Conservation (phyloP, 1,139 yeast species). For the Meyerozyma carpophila region DNA sequence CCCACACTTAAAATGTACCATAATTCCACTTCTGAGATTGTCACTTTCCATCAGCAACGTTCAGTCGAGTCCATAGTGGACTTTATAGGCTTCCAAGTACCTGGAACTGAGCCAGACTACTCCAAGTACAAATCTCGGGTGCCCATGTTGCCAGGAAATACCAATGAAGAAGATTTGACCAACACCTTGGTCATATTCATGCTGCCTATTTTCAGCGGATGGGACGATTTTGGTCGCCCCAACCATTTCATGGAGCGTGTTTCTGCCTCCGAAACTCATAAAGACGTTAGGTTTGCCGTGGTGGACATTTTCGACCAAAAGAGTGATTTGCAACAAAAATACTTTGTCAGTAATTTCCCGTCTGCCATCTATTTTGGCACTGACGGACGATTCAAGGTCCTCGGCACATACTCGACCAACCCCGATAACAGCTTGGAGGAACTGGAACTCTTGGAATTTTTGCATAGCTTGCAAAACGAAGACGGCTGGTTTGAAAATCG, state of each 20-base stretch:
- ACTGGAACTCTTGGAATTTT: slow-evolving; percentile 15
- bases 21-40: slow-evolving; percentile 21
- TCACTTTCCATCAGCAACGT: slow-evolving; percentile 17
- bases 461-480: slow-evolving; percentile 13
- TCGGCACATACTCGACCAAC: slow-evolving; percentile 23
- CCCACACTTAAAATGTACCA: slow-evolving; percentile 32
- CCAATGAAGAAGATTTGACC: slow-evolving; percentile 4
- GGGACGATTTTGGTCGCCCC: slow-evolving; percentile 29
- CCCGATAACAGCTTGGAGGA: slow-evolving; percentile 17
- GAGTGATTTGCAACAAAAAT: slow-evolving; percentile 17
- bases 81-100: slow-evolving; percentile 15
- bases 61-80: slow-evolving; percentile 19
- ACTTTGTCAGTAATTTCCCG: slow-evolving; percentile 30
- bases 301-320: slow-evolving; percentile 20
- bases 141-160: slow-evolving; percentile 5
- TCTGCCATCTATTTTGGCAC: slow-evolving; percentile 23
- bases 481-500: slow-evolving; percentile 18
- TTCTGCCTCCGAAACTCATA: slow-evolving; percentile 11
- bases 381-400: slow-evolving; percentile 18
- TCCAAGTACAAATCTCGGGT: slow-evolving; percentile 13
- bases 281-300: slow-evolving; percentile 17
- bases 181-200: slow-evolving; percentile 24
- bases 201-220: slow-evolving; percentile 18
- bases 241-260: slow-evolving; percentile 30
- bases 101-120: slow-evolving; percentile 15